Conservation (phyloP, 179 eudicot genomes). For the Heliamphora pulchella region DNA sequence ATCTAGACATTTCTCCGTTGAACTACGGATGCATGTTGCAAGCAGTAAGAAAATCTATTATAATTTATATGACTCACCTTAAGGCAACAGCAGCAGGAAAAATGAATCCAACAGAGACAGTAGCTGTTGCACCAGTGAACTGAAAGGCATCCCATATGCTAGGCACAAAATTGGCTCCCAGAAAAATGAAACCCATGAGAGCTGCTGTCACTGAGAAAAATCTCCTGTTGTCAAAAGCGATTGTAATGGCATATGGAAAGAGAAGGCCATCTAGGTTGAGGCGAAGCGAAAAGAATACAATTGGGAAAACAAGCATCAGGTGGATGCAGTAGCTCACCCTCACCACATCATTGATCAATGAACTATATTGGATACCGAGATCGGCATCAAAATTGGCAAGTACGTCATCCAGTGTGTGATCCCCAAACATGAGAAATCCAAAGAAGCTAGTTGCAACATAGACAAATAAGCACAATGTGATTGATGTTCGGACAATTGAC, state of each 20-base stretch:
- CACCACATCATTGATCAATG: conserved; percentile 58
- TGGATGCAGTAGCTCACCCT: conserved; percentile 71
- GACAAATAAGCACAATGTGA: conserved; percentile 48
- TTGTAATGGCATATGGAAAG: conserved; percentile 54
- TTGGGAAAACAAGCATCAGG: conserved; percentile 83
- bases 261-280: conserved; percentile 67
- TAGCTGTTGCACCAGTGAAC: conserved; percentile 84
- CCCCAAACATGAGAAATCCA: conserved; percentile 67
- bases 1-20: background rate
- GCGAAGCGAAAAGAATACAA: conserved; percentile 71
- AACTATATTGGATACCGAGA: conserved; percentile 69
- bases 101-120: conserved; percentile 64
- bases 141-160: conserved; percentile 90
- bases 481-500: conserved; percentile 58
- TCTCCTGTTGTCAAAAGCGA: conserved; percentile 50
- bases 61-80: conserved; percentile 39
- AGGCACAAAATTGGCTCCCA: conserved; percentile 76
- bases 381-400: conserved; percentile 78
- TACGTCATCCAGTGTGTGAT: conserved; percentile 61
- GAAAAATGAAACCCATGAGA: conserved; percentile 53
- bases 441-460: conserved; percentile 76
- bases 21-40: background rate
- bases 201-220: conserved; percentile 44
- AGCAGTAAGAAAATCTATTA: background rate
- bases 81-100: conserved; percentile 81